Evolutionary conservation across 164 flowering plant genomes (phyloP).

Genomic region (Vitis riparia): DNA sequence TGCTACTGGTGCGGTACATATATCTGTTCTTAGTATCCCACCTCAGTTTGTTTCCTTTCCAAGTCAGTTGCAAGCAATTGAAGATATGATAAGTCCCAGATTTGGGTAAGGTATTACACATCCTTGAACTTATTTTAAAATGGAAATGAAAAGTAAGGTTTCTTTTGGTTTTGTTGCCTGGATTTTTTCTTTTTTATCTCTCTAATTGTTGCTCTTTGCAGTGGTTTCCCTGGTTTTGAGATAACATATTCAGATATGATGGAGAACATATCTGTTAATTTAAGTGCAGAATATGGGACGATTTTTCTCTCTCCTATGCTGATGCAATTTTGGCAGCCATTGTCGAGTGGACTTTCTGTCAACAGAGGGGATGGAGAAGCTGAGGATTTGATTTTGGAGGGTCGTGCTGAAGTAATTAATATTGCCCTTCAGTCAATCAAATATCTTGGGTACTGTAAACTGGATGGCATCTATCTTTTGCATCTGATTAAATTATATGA

Average conservation of each 20-base stretch:
- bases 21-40: slow-evolving; percentile 66
- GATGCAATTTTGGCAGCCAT: slow-evolving; percentile 68
- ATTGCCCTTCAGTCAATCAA: slow-evolving; percentile 74
- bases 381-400: slow-evolving; percentile 52
- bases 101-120: slow-evolving; percentile 50
- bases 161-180: not conserved
- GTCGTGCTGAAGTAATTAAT: slow-evolving; percentile 68
- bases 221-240: slow-evolving; percentile 79
- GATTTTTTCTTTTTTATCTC: not conserved
- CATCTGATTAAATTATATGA: too few relatives aligned
- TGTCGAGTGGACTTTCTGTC: slow-evolving; percentile 43
- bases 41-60: slow-evolving; percentile 81
- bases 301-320: slow-evolving; percentile 64
- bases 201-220: slow-evolving; percentile 29
- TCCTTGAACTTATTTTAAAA: not conserved
- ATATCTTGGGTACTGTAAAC: slow-evolving; percentile 70
- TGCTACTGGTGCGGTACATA: slow-evolving; percentile 54
- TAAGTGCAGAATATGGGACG: slow-evolving; percentile 59
- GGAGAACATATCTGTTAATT: slow-evolving; percentile 74
- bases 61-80: slow-evolving; percentile 63
- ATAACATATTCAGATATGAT: slow-evolving; percentile 61
- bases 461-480: slow-evolving; percentile 2
- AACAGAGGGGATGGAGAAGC: slow-evolving; percentile 27
- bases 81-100: slow-evolving; percentile 70
- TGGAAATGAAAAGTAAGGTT: not conserved